Base-by-base conservation (phyloP, 2,329 filamentous ascomycete genomes). In the Furcasterigmium furcatum region DNA sequence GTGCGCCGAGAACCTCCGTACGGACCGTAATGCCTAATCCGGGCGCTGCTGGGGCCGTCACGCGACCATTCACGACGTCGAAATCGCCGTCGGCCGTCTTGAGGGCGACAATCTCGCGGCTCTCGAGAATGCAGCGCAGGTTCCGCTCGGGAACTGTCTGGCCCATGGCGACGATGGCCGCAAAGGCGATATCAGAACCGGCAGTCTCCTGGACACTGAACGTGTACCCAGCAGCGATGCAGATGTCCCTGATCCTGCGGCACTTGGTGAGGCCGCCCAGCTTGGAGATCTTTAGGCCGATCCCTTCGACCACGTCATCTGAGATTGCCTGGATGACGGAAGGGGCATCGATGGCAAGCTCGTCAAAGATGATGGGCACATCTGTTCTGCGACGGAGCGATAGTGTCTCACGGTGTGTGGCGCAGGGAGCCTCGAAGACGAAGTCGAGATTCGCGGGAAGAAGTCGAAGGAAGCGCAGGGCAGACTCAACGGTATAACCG, bases 301-400 rank as follows among this genome's bases (percentile, higher is more conserved):
- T 43, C 10, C 41, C 24, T 20, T 43, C 29, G 25, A 29, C 40
- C 16, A 29, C 41, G 5, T 43, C 29, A 21, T 43, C 16, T 13
- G 41, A 25, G 14, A 43, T 18, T 14, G 32, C 7, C 18, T 42
- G n/a, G 18, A 42, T 21, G 27, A 42, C 25, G 6, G 40, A 42
- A 1, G 40, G 3, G 9, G 27, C 40, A 21, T 42, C 40, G 4
- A 29, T 42, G 4, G 18, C 41, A 12, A 43, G 14, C 41, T 43
- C 41, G 21, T 43, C 41, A n/a, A 21, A n/a, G 16, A 43, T 43
- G 41, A 43, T 43, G 41, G 41, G 41, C 14, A 43, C 32, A 19
- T 43, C 9, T 3, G 41, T 43, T 16, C 27, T 30, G 8, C 19
- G 6, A 4, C 27, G 20, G 6, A 43, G 27, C 12, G 41, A 30